These are phyloP conservation scores for Trichosphaerium sp. DNA, from an alignment of 78 protist species.

Conservation along the genomic window DNA sequence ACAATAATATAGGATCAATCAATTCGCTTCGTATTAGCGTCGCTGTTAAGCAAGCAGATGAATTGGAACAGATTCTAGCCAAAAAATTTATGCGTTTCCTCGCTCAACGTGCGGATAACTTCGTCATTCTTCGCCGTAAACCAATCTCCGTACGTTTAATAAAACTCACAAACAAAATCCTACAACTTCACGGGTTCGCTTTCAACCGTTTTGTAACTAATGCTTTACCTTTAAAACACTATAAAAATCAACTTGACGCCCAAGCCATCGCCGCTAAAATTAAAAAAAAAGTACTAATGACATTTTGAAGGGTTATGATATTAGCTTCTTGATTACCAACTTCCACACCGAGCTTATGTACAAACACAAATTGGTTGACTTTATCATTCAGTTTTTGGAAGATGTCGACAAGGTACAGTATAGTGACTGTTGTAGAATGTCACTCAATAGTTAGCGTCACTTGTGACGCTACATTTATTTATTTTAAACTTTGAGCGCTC, in stretches of 20 bases:
- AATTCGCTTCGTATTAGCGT: slow-evolving; percentile 95
- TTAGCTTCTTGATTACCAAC: slow-evolving; percentile 92
- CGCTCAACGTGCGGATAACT: slow-evolving; percentile 91
- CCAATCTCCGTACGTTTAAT: slow-evolving; percentile 51
- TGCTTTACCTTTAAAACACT: background rate
- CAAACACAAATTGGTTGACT: slow-evolving; percentile 93
- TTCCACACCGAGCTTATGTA: slow-evolving; percentile 85
- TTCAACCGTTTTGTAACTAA: background rate
- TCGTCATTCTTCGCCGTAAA: slow-evolving; percentile 84
- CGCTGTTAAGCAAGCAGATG: slow-evolving; percentile 83
- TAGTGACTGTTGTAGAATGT: too few relatives aligned
- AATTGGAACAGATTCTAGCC: slow-evolving; percentile 77
- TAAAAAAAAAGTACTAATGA: background rate
- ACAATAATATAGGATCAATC: too few relatives aligned
- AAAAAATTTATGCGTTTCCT: slow-evolving; percentile 85
- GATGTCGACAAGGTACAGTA: slow-evolving; percentile 94
- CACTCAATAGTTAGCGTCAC: too few relatives aligned
- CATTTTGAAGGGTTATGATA: slow-evolving; percentile 83
- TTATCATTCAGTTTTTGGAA: slow-evolving; percentile 90
- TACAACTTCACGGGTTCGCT: too few relatives aligned
- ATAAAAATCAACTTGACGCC: background rate
- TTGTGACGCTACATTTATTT: too few relatives aligned
- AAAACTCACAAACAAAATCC: background rate
- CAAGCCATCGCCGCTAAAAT: background rate
- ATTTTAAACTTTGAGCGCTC: too few relatives aligned